A percentile compares a stretch with the other conserved stretches of the same genome.
These are phyloP conservation scores for Euphrasia arctica DNA, from an alignment of 305 asterid genomes.

Conservation along the genomic window DNA sequence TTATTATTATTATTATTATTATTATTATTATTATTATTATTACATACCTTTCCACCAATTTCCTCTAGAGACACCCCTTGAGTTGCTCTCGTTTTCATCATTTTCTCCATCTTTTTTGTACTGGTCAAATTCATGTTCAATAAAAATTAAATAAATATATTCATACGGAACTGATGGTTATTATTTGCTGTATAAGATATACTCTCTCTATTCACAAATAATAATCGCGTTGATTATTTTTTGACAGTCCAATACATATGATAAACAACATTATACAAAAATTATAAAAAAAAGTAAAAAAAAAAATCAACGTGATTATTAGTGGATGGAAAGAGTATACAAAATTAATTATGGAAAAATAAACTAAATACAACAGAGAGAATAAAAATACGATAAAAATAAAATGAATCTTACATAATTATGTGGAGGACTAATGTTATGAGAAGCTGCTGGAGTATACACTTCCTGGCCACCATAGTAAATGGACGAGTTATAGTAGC, in stretches of 20 bases:
- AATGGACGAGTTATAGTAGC: conserved; percentile 48
- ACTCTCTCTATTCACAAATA: no score
- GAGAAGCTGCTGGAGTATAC: conserved; percentile 37
- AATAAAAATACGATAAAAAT: background rate
- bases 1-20: background rate
- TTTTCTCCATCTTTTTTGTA: conserved; percentile 46
- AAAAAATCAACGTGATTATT: no score
- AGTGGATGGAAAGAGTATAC: no score
- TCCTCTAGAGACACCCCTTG: conserved; percentile 64
- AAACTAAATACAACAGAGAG: no score
- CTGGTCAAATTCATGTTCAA: conserved; percentile 30
- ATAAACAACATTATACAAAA: no score
- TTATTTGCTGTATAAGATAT: no score
- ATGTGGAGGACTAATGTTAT: conserved; percentile 26
- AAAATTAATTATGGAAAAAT: no score
- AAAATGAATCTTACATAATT: conserved; percentile 25
- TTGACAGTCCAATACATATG: no score
- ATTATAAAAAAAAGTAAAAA: no score
- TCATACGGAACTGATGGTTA: no score
- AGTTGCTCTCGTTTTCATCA: conserved; percentile 42
- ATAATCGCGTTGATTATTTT: no score
- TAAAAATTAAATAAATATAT: no score
- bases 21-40: background rate
- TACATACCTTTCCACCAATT: conserved; percentile 82
- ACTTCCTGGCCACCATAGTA: conserved; percentile 79